These are phyloP conservation scores for Pseudopithomyces chartarum DNA, from an alignment of 2,329 filamentous ascomycete genomes.

Conservation along the genomic window DNA sequence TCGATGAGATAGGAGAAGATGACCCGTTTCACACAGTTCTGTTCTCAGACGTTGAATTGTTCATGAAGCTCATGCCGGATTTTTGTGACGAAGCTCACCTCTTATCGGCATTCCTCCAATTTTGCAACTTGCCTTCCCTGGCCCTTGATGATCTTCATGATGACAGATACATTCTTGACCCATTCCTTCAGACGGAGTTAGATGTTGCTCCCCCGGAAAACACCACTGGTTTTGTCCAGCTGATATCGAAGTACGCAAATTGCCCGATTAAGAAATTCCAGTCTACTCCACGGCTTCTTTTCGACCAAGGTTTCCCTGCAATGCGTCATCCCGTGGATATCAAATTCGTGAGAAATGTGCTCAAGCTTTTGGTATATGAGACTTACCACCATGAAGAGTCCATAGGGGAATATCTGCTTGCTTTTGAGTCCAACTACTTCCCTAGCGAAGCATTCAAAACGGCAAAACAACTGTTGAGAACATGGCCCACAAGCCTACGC, in stretches of 20 bases:
- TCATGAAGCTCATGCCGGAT: slow-evolving; percentile 57
- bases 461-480: slow-evolving; percentile 76
- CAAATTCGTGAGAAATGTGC: slow-evolving; percentile 36
- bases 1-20: slow-evolving; percentile 75
- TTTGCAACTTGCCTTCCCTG: slow-evolving; percentile 57
- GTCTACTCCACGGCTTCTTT: slow-evolving; percentile 32
- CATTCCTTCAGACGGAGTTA: slow-evolving; percentile 55
- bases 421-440: slow-evolving; percentile 65
- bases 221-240: slow-evolving; percentile 6
- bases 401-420: slow-evolving; percentile 72
- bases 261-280: slow-evolving; percentile 20
- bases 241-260: slow-evolving; percentile 12
- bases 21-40: slow-evolving; percentile 85
- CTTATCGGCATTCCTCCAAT: slow-evolving; percentile 67
- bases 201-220: slow-evolving; percentile 12
- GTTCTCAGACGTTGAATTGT: slow-evolving; percentile 72
- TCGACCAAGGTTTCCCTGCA: slow-evolving; percentile 28
- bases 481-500: slow-evolving; percentile 63
- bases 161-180: slow-evolving; percentile 55
- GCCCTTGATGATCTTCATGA: slow-evolving; percentile 26
- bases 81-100: slow-evolving; percentile 53
- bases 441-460: slow-evolving; percentile 65
- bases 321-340: slow-evolving; percentile 11
- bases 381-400: slow-evolving; percentile 44
- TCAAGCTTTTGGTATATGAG: slow-evolving; percentile 62